phyloP scores from a whole-genome alignment of 176 grass and related monocot species.

The Oryza meridionalis region DNA sequence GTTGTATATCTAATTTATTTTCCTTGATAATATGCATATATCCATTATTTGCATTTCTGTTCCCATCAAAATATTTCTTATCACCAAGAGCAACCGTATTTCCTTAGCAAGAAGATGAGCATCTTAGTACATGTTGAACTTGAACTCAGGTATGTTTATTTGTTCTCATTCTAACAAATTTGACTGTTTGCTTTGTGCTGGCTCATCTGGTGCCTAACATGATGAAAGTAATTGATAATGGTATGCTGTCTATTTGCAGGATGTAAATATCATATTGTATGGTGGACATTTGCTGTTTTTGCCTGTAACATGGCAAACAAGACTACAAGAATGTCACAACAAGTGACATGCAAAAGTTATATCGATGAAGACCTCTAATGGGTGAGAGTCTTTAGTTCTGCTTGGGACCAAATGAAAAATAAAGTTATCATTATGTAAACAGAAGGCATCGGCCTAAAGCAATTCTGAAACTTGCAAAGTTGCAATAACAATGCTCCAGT shows the following conservation, averaged over 20 bases:
- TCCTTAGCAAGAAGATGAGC: not conserved
- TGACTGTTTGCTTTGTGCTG: not conserved
- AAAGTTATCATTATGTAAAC: not conserved
- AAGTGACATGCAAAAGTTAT: not conserved
- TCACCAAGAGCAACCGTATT: not conserved
- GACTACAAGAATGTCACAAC: not conserved
- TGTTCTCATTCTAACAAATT: slow-evolving; percentile 2
- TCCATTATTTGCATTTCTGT: not conserved
- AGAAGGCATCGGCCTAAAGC: not conserved
- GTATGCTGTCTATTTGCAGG: not conserved
- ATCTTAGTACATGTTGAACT: not conserved
- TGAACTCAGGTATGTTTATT: not conserved
- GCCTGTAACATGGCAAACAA: not conserved
- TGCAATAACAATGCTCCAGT: not conserved
- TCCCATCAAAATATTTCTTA: not conserved
- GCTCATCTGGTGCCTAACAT: not conserved
- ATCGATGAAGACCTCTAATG: not conserved
- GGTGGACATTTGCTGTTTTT: not conserved
- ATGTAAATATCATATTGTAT: not conserved
- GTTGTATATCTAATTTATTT: slow-evolving; percentile 17
- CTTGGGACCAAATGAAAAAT: not conserved
- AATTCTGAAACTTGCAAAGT: not conserved
- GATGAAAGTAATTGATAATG: not conserved
- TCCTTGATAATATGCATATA: not conserved
- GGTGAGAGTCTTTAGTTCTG: not conserved